These are phyloP conservation scores for Glonium stellatum DNA, from an alignment of 495 filamentous ascomycete species.

Conservation along the genomic window DNA sequence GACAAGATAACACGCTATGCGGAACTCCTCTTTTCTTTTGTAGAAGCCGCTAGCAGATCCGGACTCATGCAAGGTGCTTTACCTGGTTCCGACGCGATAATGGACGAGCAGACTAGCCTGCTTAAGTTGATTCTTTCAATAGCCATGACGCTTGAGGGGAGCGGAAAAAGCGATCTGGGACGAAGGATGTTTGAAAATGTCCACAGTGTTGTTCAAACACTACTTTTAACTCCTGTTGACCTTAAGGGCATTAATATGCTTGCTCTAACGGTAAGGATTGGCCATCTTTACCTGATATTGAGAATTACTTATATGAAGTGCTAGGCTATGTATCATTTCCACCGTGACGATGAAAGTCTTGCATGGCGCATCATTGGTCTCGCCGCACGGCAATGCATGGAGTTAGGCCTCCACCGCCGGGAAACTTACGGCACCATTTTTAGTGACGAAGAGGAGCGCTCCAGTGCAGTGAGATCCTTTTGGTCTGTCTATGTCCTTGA, in stretches of 20 bases:
- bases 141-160: slow-evolving; percentile 63
- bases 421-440: slow-evolving; percentile 62
- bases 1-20: slow-evolving; percentile 58
- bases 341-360: slow-evolving; percentile 70
- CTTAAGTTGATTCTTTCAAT: slow-evolving; percentile 76
- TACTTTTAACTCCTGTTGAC: slow-evolving; percentile 58
- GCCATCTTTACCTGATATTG: background rate
- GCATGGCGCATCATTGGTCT: slow-evolving; percentile 75
- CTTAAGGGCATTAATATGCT: slow-evolving; percentile 66
- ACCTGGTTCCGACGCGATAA: slow-evolving; percentile 55
- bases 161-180: slow-evolving; percentile 68
- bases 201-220: slow-evolving; percentile 59
- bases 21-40: slow-evolving; percentile 59
- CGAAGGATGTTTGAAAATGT: slow-evolving; percentile 63
- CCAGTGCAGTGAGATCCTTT: slow-evolving; percentile 58
- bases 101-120: slow-evolving; percentile 60
- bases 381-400: slow-evolving; percentile 66
- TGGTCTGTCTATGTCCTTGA: slow-evolving; percentile 79
- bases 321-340: slow-evolving; percentile 78
- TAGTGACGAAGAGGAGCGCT: slow-evolving; percentile 53
- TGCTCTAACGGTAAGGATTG: slow-evolving; percentile 54
- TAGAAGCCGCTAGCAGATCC: slow-evolving; percentile 55
- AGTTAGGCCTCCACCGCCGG: slow-evolving; percentile 70
- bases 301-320: background rate
- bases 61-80: slow-evolving; percentile 50